phyloP scores from a whole-genome alignment of 2,329 filamentous ascomycete species.

The Botrytis porri region DNA sequence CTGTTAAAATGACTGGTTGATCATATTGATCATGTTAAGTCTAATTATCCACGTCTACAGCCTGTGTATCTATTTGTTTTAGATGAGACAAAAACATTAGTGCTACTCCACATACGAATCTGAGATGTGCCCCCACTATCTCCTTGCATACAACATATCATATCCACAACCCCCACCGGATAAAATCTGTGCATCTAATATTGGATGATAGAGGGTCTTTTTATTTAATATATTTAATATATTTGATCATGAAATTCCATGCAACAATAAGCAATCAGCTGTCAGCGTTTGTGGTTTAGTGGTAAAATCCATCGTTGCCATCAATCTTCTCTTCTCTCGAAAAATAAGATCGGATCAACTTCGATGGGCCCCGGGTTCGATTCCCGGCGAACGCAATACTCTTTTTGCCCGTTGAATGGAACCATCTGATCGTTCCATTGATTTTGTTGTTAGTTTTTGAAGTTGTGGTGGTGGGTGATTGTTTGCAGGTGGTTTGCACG shows the following conservation, averaged over 20 bases:
- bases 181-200: neutral
- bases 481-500: neutral
- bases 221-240: no score
- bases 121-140: neutral
- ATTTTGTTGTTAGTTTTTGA: neutral
- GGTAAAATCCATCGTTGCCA: slow-evolving; percentile 26
- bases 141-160: neutral
- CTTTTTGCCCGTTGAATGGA: neutral
- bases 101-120: neutral
- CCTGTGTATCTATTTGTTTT: neutral
- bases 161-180: neutral
- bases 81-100: neutral
- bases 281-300: slow-evolving; percentile 24
- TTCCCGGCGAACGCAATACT: neutral
- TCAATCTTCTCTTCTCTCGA: neutral
- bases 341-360: neutral
- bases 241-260: no score
- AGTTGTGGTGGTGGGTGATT: neutral
- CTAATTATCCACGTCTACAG: neutral
- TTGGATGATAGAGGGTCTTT: no score
- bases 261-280: no score
- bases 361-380: neutral
- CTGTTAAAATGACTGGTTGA: neutral
- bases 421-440: accelerated
- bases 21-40: neutral